Percentiles rank a stretch among this genome's conserved stretches.
phyloP scores from a whole-genome alignment of 2,329 filamentous ascomycete genomes.

The Xylaria sp. region DNA sequence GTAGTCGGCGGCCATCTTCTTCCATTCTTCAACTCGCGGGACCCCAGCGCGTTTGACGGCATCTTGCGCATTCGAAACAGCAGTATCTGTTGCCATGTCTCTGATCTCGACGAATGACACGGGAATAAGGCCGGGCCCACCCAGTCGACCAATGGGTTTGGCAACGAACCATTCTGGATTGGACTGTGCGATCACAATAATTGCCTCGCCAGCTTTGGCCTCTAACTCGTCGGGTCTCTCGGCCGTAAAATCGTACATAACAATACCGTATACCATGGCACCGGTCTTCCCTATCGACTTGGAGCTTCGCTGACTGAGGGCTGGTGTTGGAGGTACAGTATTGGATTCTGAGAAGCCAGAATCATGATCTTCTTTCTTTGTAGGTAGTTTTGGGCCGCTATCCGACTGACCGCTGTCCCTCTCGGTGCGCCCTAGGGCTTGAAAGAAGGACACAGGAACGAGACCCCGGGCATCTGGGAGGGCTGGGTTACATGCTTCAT shows the following conservation, averaged over 20 bases:
- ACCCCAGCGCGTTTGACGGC: constrained; percentile 90
- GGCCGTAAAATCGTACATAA: constrained; percentile 96
- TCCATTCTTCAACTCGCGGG: constrained; percentile 97
- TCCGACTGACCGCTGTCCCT: constrained; percentile 83
- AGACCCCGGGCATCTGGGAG: constrained; percentile 87
- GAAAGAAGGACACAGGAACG: constrained; percentile 94
- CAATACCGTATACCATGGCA: constrained; percentile 94
- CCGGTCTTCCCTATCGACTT: constrained; percentile 67
- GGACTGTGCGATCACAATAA: constrained; percentile 98
- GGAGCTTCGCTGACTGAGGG: constrained; percentile 59
- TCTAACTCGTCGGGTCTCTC: constrained; percentile 96
- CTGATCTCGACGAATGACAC: constrained; percentile 97
- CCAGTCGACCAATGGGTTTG: constrained; percentile 97
- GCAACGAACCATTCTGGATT: constrained; percentile 99
- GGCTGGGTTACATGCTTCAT: constrained; percentile 96
- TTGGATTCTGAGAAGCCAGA: constrained; percentile 81
- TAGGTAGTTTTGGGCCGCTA: constrained; percentile 58
- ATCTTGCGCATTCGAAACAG: constrained; percentile 83
- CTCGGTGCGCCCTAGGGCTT: constrained; percentile 90
- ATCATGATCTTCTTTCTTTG: constrained; percentile 80
- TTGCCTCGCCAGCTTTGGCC: constrained; percentile 93
- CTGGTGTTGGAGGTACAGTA: constrained; percentile 48
- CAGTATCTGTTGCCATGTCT: constrained; percentile 88
- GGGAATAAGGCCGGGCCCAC: constrained; percentile 92
- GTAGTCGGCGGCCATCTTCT: constrained; percentile 98